Evolutionary conservation across 805 yeast species (phyloP), one percentile per base, ranked within the genome.

Genomic region (Saturnispora ahearnii): DNA sequence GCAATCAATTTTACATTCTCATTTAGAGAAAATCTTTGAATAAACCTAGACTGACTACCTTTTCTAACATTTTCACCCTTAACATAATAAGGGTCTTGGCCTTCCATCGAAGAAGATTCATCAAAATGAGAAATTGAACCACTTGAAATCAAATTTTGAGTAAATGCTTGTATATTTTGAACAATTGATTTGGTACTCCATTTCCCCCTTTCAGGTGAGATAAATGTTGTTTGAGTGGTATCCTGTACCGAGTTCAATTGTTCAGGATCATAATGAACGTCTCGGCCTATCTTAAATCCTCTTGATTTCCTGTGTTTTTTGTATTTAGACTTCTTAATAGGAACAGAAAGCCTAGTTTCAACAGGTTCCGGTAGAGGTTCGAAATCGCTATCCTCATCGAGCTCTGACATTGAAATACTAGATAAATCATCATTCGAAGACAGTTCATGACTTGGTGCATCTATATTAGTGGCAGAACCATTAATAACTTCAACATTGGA

Each of bases 1-100:
- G 95, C 80, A 0, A 82, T 64, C 43, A 90, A 67, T 4, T 60
- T 62, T 37, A 78, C 79, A 2, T 68, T 60, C 0, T 70, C 72
- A 5, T 75, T 72, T 10, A 90, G 67, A 0, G 89, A 77, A 57
- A 91, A 91, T 57, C 81, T 83, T 1, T 68, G 62, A 44, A 77
- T 72, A 41, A 56, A 56, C n/a, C 57, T 36, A 11, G 32, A 29
- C 12, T 45, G 46, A 28, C 52, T 22, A 3, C 62, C 66, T 2
- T 59, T 63, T 44, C 79, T 68, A 18, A 73, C 77, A 2, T 69
- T 67, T 1, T 59, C 63, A 26, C 74, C 70, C 0, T 64, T 71
- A 7, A 81, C 73, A 55, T 67, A 78, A 53, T 68, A 74, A 3
- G 71, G 70, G 56, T 81, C 85, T 31, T 73, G 76, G 1, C 63